Percentiles rank a stretch among this genome's conserved stretches.
Conservation (phyloP, 805 yeast species). For the Sugiyamaella americana region DNA sequence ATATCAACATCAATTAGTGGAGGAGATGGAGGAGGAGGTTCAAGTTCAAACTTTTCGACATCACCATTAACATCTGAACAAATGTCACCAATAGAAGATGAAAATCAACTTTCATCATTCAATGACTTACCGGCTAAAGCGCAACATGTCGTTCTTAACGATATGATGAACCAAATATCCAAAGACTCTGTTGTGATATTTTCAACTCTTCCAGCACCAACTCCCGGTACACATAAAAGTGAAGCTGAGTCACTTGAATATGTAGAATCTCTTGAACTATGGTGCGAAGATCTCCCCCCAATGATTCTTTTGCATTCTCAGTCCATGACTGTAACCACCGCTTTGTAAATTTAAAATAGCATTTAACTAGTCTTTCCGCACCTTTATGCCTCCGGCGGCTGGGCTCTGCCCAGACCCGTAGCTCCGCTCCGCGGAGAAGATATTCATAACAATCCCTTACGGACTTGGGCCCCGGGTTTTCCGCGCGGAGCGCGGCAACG, state of each 20-base stretch:
- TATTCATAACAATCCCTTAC: too few species aligned
- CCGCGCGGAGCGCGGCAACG: background rate
- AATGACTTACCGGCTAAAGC: conserved; percentile 88
- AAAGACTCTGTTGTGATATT: conserved; percentile 66
- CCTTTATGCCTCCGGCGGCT: background rate
- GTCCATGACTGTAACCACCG: conserved; percentile 94
- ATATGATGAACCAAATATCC: conserved; percentile 67
- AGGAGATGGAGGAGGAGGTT: conserved; percentile 1
- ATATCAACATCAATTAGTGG: conserved; percentile 1
- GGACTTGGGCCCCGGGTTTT: background rate
- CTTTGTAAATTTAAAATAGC: conserved; percentile 41
- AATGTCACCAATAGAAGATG: background rate
- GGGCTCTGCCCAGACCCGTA: conserved; percentile 1
- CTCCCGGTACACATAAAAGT: conserved; percentile 69
- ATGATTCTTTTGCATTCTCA: conserved; percentile 78
- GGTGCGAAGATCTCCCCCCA: conserved; percentile 84
- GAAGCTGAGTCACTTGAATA: conserved; percentile 68
- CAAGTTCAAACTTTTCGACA: background rate
- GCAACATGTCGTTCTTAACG: conserved; percentile 84
- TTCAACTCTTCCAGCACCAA: conserved; percentile 87
- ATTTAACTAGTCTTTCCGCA: background rate
- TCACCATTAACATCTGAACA: background rate
- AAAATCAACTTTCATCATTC: conserved; percentile 42
- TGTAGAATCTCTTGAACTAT: conserved; percentile 64
- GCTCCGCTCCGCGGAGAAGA: background rate